These are phyloP conservation scores for Auxenochlorella pyrenoidosa DNA, from an alignment of 139 green algal genomes.

Conservation along the genomic window DNA sequence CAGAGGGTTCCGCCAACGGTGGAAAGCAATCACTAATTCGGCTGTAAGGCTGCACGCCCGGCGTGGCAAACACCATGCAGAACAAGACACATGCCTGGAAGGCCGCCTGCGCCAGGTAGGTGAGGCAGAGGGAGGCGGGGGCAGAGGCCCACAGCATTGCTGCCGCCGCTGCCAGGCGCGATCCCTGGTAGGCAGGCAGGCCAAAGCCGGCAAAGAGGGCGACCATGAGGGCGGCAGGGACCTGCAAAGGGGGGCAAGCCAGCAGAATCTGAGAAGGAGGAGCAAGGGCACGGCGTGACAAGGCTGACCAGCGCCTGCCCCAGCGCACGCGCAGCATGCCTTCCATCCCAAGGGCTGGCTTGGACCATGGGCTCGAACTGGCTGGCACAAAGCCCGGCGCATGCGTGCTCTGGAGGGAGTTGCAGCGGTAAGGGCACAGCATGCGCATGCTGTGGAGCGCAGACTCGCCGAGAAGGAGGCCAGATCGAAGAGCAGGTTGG, in stretches of 20 bases:
- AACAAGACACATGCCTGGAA: conserved; percentile 60
- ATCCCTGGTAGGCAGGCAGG: conserved; percentile 59
- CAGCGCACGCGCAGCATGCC: not conserved
- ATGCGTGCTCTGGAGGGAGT: too few species aligned
- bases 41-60: too few species aligned
- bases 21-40: too few species aligned
- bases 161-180: conserved; percentile 57
- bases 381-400: too few species aligned
- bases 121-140: conserved; percentile 58
- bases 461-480: conserved; percentile 55
- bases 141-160: conserved; percentile 65
- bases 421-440: too few species aligned
- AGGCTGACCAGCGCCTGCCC: too few species aligned
- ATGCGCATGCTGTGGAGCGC: not conserved
- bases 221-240: conserved; percentile 39
- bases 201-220: conserved; percentile 37
- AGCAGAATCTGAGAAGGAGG: too few species aligned
- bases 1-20: too few species aligned
- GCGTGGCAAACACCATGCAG: not conserved
- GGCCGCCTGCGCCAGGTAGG: conserved; percentile 68
- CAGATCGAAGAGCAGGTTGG: conserved; percentile 68
- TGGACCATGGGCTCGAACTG: too few species aligned
- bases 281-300: too few species aligned
- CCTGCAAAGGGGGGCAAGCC: not conserved
- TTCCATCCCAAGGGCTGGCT: too few species aligned